Evolutionary conservation across 768 basidiomycete genomes (phyloP), one percentile per base, ranked within the genome.

Genomic region (Cystofilobasidium ferigula): DNA sequence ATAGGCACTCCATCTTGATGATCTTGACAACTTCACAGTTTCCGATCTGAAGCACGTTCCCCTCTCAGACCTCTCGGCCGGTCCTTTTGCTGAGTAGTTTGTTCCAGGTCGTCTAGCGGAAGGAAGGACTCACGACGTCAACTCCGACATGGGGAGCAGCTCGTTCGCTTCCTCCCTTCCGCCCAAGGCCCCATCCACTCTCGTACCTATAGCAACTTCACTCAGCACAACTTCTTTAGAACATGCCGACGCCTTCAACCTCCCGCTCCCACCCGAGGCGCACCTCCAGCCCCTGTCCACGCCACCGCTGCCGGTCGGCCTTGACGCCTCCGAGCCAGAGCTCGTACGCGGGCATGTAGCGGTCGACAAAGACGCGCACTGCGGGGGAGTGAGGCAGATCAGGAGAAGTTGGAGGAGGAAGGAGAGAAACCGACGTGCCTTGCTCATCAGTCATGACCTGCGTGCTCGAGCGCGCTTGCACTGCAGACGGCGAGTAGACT

Each of bases 301-400:
- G 22, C 45, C 45, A 47, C 22, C 16, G 22, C 22, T 47, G 45
- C 4, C 45, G 45, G 4, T 20, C 6, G n/a, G 22, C n/a, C 5
- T 24, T 22, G 13, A 87, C 77, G 14, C 85, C 83, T 26, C 83
- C 82, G 4, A 81, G 83, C 72, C 88, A 97, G 73, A 93, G 86
- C 67, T 94, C 84, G 72, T 95, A 97, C 3, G 87, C 89, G 1
- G 92, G 92, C 70, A 97, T 91, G 75, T 95, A 95, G 5, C 93
- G 84, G 75, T 91, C 87, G 8, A 93, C 84, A 73, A 94, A 94
- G 40, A 26, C 87, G 36, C 56, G 24, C 14, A 85, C 83, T 79
- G 10, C 45, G n/a, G 28, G 24, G 8, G 13, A 24, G 32, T 40
- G 26, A 60, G 4, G 16, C 24, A 18, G 32, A 20, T 32, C 7